Base-by-base conservation (phyloP, 305 asterid species). In the Andrographis paniculata region DNA sequence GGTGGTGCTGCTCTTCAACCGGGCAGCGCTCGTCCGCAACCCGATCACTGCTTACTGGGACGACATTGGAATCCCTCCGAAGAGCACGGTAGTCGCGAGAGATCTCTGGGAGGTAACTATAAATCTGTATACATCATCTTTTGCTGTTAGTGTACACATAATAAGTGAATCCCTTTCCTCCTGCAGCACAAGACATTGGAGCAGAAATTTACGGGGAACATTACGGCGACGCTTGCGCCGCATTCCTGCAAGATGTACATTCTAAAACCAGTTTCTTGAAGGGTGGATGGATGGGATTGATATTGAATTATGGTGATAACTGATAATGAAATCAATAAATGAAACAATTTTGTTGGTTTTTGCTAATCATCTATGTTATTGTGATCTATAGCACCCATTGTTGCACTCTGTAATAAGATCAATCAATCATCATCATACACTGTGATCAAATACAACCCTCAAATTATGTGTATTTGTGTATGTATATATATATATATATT, bases 231-330 rank as follows among this genome's bases (percentile, higher is more conserved):
- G 14, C 63, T 85, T 44, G 76, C 70, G 20, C 14, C 72, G 3
- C 95, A 81, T 58, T 50, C 80, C n/a, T 72, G 91, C 83, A 81
- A 74, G 74, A 74, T 85, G 93, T 85, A 72, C 38, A 61, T 79
- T 50, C 45, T 81, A 48, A 74, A 61, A 31, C 87, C 83, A n/a
- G 35, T 65, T 45, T 53, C 71, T 42, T 57, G 61, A 69, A 37
- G 14, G 17, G 19, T 8, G 4, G 30, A 4, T n/a, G n/a, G n/a
- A n/a, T n/a, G n/a, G n/a, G n/a, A n/a, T n/a, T n/a, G n/a, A n/a
- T n/a, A n/a, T n/a, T n/a, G n/a, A n/a, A n/a, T n/a, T n/a, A n/a
- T n/a, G n/a, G n/a, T n/a, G n/a, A n/a, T n/a, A n/a, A 24, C 30
- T 24, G 30, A 24, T 3, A 24, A 24, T n/a, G n/a, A n/a, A n/a